A percentile compares a stretch with the other conserved stretches of the same genome.
Conservation (phyloP, 2,329 filamentous ascomycete species). For the Trichoderma sp. region DNA sequence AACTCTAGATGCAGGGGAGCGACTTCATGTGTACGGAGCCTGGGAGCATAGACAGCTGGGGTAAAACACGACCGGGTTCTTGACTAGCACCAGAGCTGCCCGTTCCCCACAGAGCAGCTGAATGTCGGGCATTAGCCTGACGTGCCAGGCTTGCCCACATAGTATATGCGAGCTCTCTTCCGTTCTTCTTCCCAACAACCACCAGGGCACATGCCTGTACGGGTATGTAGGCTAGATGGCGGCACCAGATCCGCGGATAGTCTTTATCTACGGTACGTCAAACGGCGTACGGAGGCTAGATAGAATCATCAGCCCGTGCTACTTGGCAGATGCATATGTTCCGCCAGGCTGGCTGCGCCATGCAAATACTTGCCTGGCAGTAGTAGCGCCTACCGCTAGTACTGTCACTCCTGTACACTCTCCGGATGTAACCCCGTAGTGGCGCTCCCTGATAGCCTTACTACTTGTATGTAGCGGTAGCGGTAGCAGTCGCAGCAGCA, state of each 20-base stretch:
- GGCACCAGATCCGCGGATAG: slow-evolving; percentile 1
- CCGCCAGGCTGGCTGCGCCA: neutral
- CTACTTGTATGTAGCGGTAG: neutral
- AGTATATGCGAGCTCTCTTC: neutral
- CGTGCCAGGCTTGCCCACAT: neutral
- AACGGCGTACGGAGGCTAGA: slow-evolving; percentile 1
- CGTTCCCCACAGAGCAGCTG: slow-evolving; percentile 20
- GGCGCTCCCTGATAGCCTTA: neutral
- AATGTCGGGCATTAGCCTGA: slow-evolving; percentile 19
- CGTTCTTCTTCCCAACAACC: neutral
- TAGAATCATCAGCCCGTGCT: neutral
- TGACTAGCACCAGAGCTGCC: neutral
- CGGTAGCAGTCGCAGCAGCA: neutral
- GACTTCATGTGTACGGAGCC: neutral
- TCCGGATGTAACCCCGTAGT: slow-evolving; percentile 4
- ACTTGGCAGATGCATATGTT: neutral
- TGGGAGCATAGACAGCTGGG: slow-evolving; percentile 14
- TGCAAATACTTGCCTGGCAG: neutral
- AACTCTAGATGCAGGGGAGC: slow-evolving; percentile 1
- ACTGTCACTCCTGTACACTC: neutral
- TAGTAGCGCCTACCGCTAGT: neutral
- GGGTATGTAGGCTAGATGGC: neutral
- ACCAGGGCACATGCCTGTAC: neutral
- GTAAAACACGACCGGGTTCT: slow-evolving; percentile 21
- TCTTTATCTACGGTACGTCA: neutral